Conservation (phyloP, 495 filamentous ascomycete genomes). For the Lophium mytilinum region DNA sequence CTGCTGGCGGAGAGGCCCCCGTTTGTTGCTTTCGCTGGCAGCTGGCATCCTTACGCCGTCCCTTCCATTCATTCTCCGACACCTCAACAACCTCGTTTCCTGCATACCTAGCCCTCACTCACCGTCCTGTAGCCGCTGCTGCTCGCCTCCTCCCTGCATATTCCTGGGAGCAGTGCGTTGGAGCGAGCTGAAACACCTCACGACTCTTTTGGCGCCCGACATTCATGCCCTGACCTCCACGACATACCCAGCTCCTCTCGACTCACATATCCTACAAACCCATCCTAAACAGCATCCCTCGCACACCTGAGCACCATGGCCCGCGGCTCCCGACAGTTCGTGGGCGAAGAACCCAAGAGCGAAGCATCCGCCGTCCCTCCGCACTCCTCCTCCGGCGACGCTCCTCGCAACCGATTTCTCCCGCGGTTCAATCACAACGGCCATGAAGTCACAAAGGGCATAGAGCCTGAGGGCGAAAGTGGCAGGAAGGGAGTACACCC, state of each 20-base stretch:
- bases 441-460: slow-evolving; percentile 37
- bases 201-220: neutral
- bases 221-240: neutral
- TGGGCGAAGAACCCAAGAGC: neutral
- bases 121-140: too few species aligned
- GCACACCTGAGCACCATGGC: neutral
- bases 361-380: slow-evolving; percentile 1
- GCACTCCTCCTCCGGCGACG: neutral
- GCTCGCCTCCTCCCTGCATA: too few species aligned
- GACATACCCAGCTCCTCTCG: neutral
- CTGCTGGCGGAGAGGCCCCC: too few species aligned
- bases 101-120: too few species aligned
- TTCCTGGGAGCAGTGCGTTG: too few species aligned
- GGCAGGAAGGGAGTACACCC: slow-evolving; percentile 56
- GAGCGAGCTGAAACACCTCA: neutral
- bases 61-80: too few species aligned
- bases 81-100: too few species aligned
- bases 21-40: too few species aligned
- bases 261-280: neutral
- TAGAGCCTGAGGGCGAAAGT: slow-evolving; percentile 56
- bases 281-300: neutral
- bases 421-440: slow-evolving; percentile 34
- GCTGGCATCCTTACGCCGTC: too few species aligned
- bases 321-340: neutral
- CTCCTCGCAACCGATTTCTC: neutral